Evolutionary conservation across 768 basidiomycete genomes (phyloP).

Genomic region (Agrocybe praecox): DNA sequence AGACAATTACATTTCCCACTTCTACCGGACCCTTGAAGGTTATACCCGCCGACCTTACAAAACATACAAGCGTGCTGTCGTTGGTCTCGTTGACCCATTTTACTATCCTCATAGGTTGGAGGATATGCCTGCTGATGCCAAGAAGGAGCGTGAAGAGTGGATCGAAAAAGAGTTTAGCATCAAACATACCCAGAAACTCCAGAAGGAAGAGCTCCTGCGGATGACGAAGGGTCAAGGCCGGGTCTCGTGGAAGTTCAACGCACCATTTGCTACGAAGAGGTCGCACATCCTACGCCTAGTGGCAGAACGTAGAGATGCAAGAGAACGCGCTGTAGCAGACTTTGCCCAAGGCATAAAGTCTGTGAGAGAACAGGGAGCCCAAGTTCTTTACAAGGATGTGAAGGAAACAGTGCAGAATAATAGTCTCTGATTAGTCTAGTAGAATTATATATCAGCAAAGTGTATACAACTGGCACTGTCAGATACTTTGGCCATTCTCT

Average conservation of each 20-base stretch:
- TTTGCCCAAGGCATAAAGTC: constrained; percentile 37
- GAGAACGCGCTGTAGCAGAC: constrained; percentile 38
- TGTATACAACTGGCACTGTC: too few relatives aligned
- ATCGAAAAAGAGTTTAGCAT: constrained; percentile 65
- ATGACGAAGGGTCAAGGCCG: constrained; percentile 40
- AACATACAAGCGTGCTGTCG: constrained; percentile 90
- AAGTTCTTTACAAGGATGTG: constrained; percentile 20
- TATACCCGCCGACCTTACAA: constrained; percentile 39
- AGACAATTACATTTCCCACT: constrained; percentile 79
- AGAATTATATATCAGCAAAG: not conserved
- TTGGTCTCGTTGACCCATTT: constrained; percentile 91
- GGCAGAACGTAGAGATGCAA: constrained; percentile 40
- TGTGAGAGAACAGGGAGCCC: constrained; percentile 33
- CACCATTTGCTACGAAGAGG: constrained; percentile 43
- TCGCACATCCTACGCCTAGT: constrained; percentile 47
- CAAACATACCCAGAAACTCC: constrained; percentile 33
- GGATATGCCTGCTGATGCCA: constrained; percentile 68
- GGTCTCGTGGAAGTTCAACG: constrained; percentile 43
- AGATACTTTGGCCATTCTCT: too few relatives aligned
- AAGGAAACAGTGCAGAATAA: constrained; percentile 13
- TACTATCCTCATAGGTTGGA: constrained; percentile 85
- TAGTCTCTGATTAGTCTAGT: not conserved
- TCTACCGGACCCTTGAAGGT: constrained; percentile 30
- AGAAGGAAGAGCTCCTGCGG: constrained; percentile 41
- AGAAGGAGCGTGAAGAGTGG: constrained; percentile 57